Base-by-base conservation (phyloP, 352 stramenopile species). In the Pythium guiyangense region DNA sequence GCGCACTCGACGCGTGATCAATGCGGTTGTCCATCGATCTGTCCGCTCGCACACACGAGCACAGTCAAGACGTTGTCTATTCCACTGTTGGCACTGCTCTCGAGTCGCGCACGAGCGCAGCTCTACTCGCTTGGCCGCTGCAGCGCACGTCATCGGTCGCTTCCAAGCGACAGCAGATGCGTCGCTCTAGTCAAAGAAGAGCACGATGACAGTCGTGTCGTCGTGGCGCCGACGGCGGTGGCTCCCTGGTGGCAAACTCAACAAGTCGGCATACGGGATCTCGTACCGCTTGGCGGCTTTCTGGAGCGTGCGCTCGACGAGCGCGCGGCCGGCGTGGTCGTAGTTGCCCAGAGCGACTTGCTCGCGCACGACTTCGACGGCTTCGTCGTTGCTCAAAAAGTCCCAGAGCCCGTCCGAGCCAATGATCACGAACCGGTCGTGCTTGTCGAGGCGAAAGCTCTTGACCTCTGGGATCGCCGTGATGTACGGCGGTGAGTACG, bases 341-440 rank as follows among this genome's bases (percentile, higher is more conserved):
- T 87, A 74, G 26, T 91, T 85, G 31, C 84, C 80, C 12, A 74
- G 68, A 0, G 66, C 68, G 14, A 69, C 58, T 43, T 92, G 72
- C 37, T 76, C 69, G 26, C 77, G 77, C 17, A 98, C 94, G n/a
- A 98, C 77, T 39, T 97, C 85, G 1, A 98, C 88, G 17, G 90
- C 95, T 43, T 99, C 96, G 69, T 98, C 83, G 67, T 98, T 98
- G 60, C 66, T 88, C 45, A 98, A 76, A 47, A 97, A 96, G 74
- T 99, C 96, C 96, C 96, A 99, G n/a, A 99, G 70, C 14, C 96
- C 96, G 73, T 99, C 97, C 64, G 95, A 98, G 26, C 80, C 69
- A 42, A 99, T 90, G 50, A 99, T 88, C 50, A 99, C 69, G 71
- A 99, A 99, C 76, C 98, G 87, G 69, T 99, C 97, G 49, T 67